These are phyloP conservation scores for Aurantiochytrium sp. DNA, from an alignment of 108 stramenopile species.

Conservation along the genomic window DNA sequence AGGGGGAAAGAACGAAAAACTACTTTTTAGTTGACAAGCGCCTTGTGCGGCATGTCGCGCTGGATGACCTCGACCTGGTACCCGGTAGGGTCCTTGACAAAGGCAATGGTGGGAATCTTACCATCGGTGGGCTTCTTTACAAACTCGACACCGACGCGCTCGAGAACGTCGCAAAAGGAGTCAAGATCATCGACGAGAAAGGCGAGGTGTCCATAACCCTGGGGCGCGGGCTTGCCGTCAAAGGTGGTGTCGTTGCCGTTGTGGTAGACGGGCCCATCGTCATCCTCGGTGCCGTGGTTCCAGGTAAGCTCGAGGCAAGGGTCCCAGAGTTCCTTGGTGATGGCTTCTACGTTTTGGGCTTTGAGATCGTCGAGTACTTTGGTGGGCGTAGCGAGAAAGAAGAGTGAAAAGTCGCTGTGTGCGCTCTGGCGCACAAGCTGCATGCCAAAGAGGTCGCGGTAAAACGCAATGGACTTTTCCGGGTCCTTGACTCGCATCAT, in stretches of 20 bases:
- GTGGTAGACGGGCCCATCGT: constrained; percentile 59
- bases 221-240: constrained; percentile 35
- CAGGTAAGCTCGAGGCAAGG: constrained; percentile 70
- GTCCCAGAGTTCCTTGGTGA: background rate
- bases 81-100: constrained; percentile 28
- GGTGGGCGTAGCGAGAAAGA: constrained; percentile 69
- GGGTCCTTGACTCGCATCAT: constrained; percentile 96
- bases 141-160: constrained; percentile 68
- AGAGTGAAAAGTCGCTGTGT: constrained; percentile 67
- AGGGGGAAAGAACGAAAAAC: no score
- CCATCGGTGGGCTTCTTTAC: constrained; percentile 90
- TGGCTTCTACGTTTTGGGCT: background rate
- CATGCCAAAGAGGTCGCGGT: constrained; percentile 61
- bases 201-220: constrained; percentile 70
- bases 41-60: background rate
- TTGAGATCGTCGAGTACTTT: background rate
- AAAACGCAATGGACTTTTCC: constrained; percentile 70
- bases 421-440: constrained; percentile 56
- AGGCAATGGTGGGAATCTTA: background rate
- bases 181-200: constrained; percentile 75
- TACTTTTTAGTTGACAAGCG: background rate
- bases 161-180: constrained; percentile 62
- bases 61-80: constrained; percentile 31
- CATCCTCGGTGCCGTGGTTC: constrained; percentile 78
- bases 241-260: constrained; percentile 56